These are phyloP conservation scores for Lentinus polychrous DNA, from an alignment of 1,284 basidiomycete genomes.

Conservation along the genomic window DNA sequence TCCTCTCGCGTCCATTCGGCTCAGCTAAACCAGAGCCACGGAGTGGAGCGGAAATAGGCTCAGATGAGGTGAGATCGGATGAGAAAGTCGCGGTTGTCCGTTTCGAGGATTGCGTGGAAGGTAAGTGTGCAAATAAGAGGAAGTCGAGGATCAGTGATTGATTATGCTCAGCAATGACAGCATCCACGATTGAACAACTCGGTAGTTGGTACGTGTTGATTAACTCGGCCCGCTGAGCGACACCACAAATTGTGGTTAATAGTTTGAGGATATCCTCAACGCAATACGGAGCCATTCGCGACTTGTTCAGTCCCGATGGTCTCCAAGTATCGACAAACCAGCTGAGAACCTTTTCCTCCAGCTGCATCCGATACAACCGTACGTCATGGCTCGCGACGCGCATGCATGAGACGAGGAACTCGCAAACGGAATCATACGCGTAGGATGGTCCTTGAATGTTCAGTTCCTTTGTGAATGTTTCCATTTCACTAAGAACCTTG, in stretches of 20 bases:
- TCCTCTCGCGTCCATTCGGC: slow-evolving; percentile 52
- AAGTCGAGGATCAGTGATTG: slow-evolving; percentile 63
- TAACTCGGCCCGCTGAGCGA: slow-evolving; percentile 40
- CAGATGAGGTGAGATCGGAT: neutral
- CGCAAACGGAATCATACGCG: slow-evolving; percentile 83
- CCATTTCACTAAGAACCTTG: slow-evolving; percentile 61
- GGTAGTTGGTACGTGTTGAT: slow-evolving; percentile 50
- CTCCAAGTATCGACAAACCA: slow-evolving; percentile 83
- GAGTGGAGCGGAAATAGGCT: neutral
- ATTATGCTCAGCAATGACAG: slow-evolving; percentile 50
- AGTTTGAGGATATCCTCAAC: slow-evolving; percentile 59
- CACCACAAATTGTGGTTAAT: slow-evolving; percentile 54
- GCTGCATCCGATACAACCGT: slow-evolving; percentile 69
- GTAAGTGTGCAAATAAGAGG: slow-evolving; percentile 57
- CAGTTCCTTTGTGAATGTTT: slow-evolving; percentile 69
- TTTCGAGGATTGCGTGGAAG: slow-evolving; percentile 27
- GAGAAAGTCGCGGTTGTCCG: too few species aligned
- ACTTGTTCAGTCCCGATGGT: slow-evolving; percentile 24
- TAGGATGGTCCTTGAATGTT: slow-evolving; percentile 82
- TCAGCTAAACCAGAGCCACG: slow-evolving; percentile 27
- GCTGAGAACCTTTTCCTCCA: slow-evolving; percentile 77
- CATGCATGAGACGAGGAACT: slow-evolving; percentile 66
- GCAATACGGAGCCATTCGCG: slow-evolving; percentile 43
- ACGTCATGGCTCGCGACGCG: slow-evolving; percentile 70
- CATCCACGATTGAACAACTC: slow-evolving; percentile 56